A percentile compares a stretch with the other conserved stretches of the same genome.
phyloP scores from a whole-genome alignment of 352 stramenopile genomes.

The Globisporangium nagaii region DNA sequence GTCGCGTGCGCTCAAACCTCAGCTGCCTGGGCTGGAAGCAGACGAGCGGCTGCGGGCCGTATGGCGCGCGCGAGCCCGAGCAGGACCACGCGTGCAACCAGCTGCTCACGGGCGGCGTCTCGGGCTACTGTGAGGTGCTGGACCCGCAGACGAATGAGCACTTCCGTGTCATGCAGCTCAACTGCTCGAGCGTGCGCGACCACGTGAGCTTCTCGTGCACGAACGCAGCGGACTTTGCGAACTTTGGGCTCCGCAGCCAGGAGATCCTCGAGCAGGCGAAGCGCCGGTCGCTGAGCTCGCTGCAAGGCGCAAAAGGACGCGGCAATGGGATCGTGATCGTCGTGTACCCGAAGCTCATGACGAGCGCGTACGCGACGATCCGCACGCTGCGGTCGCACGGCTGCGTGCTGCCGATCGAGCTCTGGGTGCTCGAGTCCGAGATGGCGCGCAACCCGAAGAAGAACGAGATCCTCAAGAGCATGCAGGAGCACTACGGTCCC shows the following conservation, averaged over 20 bases:
- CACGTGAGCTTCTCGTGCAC: slow-evolving; percentile 52
- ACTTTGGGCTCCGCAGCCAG: slow-evolving; percentile 40
- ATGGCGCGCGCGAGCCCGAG: slow-evolving; percentile 38
- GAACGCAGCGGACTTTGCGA: slow-evolving; percentile 53
- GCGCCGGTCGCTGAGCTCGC: slow-evolving; percentile 6
- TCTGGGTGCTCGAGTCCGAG: slow-evolving; percentile 57
- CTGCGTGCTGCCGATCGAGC: slow-evolving; percentile 65
- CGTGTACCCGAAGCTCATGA: slow-evolving; percentile 65
- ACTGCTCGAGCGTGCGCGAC: slow-evolving; percentile 44
- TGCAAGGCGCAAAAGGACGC: slow-evolving; percentile 22
- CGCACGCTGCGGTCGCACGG: slow-evolving; percentile 32
- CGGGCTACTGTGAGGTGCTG: slow-evolving; percentile 64
- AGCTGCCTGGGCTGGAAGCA: slow-evolving; percentile 64
- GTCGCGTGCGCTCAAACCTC: slow-evolving; percentile 28
- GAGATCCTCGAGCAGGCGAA: slow-evolving; percentile 22
- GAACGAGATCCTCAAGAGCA: slow-evolving; percentile 16
- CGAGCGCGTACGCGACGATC: slow-evolving; percentile 61
- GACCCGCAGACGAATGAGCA: slow-evolving; percentile 47
- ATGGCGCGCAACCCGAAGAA: slow-evolving; percentile 25
- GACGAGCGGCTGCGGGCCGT: slow-evolving; percentile 36
- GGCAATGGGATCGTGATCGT: slow-evolving; percentile 64
- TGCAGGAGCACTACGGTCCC: slow-evolving; percentile 28
- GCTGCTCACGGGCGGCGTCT: slow-evolving; percentile 28
- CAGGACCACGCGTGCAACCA: slow-evolving; percentile 46
- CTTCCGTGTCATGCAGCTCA: slow-evolving; percentile 70